Base-by-base conservation (phyloP, 2,329 filamentous ascomycete species). In the Ophiosphaerella herpotricha region DNA sequence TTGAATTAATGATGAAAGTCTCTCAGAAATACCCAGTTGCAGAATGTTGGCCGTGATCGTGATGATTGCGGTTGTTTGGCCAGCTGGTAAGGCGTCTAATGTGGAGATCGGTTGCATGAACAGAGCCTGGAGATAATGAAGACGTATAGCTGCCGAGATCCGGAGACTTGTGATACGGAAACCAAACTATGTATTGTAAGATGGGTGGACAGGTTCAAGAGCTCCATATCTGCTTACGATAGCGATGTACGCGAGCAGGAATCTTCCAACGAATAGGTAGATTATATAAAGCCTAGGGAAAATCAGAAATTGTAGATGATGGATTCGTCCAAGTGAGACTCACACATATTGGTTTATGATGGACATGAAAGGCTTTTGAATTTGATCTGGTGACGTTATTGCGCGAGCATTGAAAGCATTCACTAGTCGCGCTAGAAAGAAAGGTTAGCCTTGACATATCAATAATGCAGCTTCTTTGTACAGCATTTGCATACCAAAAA, bases 181-280 rank as follows among this genome's bases (percentile, higher is more conserved):
- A 2, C 58, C 60, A n/a, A 67, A 55, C 61, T 66, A 21, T 29
- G 11, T 39, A 5, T 16, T 24, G 8, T 61, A 12, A 61, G 52
- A 29, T 31, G 34, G n/a, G 16, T 18, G 5, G 5, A n/a, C 21
- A 23, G 8, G 11, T 14, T 34, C 6, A 7, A 14, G 5, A 7
- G 21, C 18, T 13, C n/a, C 6, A 12, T 13, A 24, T 29, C n/a
- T 3, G 43, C 52, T 33, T 68, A 83, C 80, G 57, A 80, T 80
- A 51, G 82, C 81, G 14, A 82, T 60, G 53, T 85, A 85, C 0
- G 76, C 78, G n/a, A 84, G 66, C 4, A 74, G 57, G 34, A 85
- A 80, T 46, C 82, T 82, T 12, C 70, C 82, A 16, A 82, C 70
- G 52, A 85, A 85, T 1, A 86, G 72, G 59, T 84, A 85, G 12